Evolutionary conservation across 2,329 filamentous ascomycete species (phyloP), one percentile per base, ranked within the genome.

Genomic region (Scedosporium minutisporum): DNA sequence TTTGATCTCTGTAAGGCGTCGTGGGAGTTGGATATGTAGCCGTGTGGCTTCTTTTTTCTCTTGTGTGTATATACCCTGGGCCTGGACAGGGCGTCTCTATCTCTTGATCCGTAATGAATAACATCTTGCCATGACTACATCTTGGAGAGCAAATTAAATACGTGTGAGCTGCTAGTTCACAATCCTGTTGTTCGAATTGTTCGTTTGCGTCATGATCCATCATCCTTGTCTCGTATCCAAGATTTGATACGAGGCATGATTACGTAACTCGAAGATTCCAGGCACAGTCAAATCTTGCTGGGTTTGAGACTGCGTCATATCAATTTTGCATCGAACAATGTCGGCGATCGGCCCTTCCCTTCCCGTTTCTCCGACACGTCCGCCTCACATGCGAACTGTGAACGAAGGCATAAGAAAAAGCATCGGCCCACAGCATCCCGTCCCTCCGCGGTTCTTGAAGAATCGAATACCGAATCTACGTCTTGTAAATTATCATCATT

Each of bases 1-100:
- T 63, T 57, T 44, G 38, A 16, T 65, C 60, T 48, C n/a, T 14
- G 51, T 7, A 55, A 55, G 51, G 51, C 51, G 51, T 55, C 51
- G 18, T 55, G 18, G 51, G 51, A 55, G 51, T 55, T 55, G 21
- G 51, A 25, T 21, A 55, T 25, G 18, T 23, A 55, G 51, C 51
- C 18, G 21, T 23, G 16, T 9, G 42, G 42, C 42, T 18, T 46
- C 42, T 55, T 27, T 55, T 55, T 55, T 55, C 51, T 27, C 12
- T 21, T 55, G 51, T 55, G 51, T 55, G 23, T 55, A 55, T 55
- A 55, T 27, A 23, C 51, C 51, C 21, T 25, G 12, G 51, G 23
- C 12, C 21, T 27, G 51, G 51, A 27, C 23, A 55, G 51, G 51
- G 51, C 51, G 51, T 27, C 23, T 23, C 51, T 55, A 12, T 55